Conservation (phyloP, 176 grass and related monocot genomes). For the Saccharum officinarum region DNA sequence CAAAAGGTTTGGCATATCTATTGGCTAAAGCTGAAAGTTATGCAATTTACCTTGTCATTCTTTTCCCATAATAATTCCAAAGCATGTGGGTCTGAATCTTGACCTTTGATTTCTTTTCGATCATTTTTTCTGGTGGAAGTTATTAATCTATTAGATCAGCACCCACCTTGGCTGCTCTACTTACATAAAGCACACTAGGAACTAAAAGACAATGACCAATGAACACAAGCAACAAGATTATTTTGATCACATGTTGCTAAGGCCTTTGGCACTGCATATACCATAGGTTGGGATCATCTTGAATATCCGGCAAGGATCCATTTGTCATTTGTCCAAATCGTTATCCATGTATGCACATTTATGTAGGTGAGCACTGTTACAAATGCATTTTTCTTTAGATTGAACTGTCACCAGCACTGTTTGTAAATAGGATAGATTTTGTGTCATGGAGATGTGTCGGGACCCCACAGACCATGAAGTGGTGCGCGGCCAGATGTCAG, state of each 20-base stretch:
- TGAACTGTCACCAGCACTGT: background rate
- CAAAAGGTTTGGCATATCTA: constrained; percentile 62
- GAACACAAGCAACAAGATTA: background rate
- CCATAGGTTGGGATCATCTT: background rate
- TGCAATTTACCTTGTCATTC: constrained; percentile 31
- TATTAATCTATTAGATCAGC: background rate
- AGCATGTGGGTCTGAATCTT: background rate
- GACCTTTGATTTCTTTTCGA: background rate
- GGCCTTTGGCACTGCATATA: background rate
- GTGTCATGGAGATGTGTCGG: background rate
- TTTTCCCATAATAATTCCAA: constrained; percentile 6
- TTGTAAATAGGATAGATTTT: background rate
- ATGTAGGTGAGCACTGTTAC: background rate
- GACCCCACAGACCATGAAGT: too few relatives aligned
- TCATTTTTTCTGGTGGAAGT: constrained; percentile 9
- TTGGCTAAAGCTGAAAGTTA: constrained; percentile 29
- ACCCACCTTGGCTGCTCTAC: background rate
- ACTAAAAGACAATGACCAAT: background rate
- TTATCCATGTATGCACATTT: background rate
- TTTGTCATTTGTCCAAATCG: background rate
- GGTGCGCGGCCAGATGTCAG: background rate
- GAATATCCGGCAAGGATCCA: background rate
- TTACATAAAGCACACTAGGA: background rate
- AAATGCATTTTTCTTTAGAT: background rate
- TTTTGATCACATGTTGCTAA: background rate